Percentiles rank a stretch among this genome's conserved stretches.
phyloP scores from a whole-genome alignment of 495 filamentous ascomycete species.

The Xylaria grammica region DNA sequence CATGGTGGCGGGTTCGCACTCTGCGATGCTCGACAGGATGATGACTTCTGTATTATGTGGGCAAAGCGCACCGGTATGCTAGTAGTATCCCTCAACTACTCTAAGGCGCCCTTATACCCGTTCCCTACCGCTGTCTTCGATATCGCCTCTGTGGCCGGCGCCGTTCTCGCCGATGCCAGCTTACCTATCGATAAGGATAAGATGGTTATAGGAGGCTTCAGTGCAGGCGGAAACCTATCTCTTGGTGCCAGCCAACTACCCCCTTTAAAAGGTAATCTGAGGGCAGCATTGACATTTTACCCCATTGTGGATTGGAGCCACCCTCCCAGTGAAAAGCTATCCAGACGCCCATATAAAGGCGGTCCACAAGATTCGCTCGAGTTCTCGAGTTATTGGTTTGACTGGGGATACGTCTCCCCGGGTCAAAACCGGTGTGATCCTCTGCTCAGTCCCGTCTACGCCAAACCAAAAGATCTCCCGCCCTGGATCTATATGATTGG shows the following conservation, averaged over 20 bases:
- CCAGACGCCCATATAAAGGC: slow-evolving; percentile 32
- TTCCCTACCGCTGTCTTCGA: slow-evolving; percentile 41
- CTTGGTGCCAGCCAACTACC: slow-evolving; percentile 38
- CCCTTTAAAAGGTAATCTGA: slow-evolving; percentile 36
- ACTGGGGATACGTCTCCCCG: slow-evolving; percentile 40
- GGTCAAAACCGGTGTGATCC: slow-evolving; percentile 44
- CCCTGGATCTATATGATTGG: slow-evolving; percentile 38
- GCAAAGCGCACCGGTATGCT: slow-evolving; percentile 40
- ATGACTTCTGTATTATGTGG: slow-evolving; percentile 37
- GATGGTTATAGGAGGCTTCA: slow-evolving; percentile 45
- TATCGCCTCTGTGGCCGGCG: slow-evolving; percentile 31
- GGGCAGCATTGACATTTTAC: slow-evolving; percentile 41
- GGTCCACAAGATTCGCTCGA: slow-evolving; percentile 35
- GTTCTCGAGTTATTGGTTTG: slow-evolving; percentile 33
- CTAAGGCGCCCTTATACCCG: slow-evolving; percentile 38
- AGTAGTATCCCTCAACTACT: slow-evolving; percentile 45
- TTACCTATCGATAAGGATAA: slow-evolving; percentile 35
- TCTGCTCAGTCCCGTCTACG: slow-evolving; percentile 42
- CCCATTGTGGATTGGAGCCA: slow-evolving; percentile 43
- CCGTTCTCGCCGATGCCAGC: slow-evolving; percentile 30
- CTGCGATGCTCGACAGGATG: slow-evolving; percentile 32
- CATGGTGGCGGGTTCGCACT: slow-evolving; percentile 48
- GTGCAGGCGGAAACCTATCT: slow-evolving; percentile 44
- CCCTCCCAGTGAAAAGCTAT: slow-evolving; percentile 33
- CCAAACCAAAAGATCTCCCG: slow-evolving; percentile 39